Evolutionary conservation across 306 rosid species (phyloP).

Genomic region (Astragalus membranaceus): DNA sequence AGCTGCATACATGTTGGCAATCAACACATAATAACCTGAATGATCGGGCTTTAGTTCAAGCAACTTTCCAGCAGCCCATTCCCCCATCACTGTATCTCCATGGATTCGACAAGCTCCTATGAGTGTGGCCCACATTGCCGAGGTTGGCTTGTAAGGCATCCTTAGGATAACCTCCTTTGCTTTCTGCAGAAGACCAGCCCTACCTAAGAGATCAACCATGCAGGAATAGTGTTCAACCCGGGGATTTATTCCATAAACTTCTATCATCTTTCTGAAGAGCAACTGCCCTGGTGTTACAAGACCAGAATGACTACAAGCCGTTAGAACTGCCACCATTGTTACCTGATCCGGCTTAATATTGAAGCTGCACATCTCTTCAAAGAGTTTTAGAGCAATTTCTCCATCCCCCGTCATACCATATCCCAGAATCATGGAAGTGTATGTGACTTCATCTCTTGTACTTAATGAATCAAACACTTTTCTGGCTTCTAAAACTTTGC

Average conservation of each 20-base stretch:
- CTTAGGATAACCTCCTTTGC: conserved; percentile 53
- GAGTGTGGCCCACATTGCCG: conserved; percentile 90
- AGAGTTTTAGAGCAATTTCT: conserved; percentile 49
- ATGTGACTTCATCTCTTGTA: conserved; percentile 69
- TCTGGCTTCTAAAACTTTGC: conserved; percentile 66
- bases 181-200: conserved; percentile 70
- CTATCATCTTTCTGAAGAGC: conserved; percentile 52
- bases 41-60: conserved; percentile 63
- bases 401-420: conserved; percentile 86
- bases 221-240: conserved; percentile 69
- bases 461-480: conserved; percentile 63
- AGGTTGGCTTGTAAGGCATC: conserved; percentile 81
- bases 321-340: conserved; percentile 70
- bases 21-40: conserved; percentile 78
- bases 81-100: conserved; percentile 57
- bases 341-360: conserved; percentile 70
- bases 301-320: conserved; percentile 90
- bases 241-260: conserved; percentile 46
- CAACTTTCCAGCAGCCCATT: conserved; percentile 87
- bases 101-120: conserved; percentile 73
- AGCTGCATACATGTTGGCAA: conserved; percentile 89
- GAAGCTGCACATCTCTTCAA: conserved; percentile 59
- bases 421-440: conserved; percentile 80
- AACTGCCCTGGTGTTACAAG: conserved; percentile 53
- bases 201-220: conserved; percentile 83